These are phyloP conservation scores for Tulasnella sp. DNA, from an alignment of 768 basidiomycete species.

Conservation along the genomic window DNA sequence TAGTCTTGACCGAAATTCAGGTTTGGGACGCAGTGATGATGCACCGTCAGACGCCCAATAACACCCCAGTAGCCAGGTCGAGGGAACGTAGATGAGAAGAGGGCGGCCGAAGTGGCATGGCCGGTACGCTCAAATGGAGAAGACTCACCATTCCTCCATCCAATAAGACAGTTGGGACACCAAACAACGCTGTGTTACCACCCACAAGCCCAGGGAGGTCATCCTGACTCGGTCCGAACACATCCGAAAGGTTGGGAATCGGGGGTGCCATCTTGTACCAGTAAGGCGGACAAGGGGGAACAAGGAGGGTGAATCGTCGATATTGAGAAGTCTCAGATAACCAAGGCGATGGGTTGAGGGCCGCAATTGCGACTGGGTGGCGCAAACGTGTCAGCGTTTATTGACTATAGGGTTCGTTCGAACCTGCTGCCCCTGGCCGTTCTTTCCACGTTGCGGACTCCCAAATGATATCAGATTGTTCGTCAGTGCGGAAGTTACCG, in stretches of 20 bases:
- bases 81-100: constrained; percentile 47
- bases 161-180: constrained; percentile 31
- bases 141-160: constrained; percentile 52
- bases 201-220: background rate
- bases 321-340: constrained; percentile 7
- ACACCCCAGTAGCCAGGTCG: background rate
- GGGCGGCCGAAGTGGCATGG: constrained; percentile 55
- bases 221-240: constrained; percentile 11
- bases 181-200: background rate
- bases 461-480: background rate
- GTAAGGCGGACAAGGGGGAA: background rate
- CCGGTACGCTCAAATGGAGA: constrained; percentile 52
- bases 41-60: background rate
- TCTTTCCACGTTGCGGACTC: constrained; percentile 5
- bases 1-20: background rate
- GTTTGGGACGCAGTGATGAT: background rate
- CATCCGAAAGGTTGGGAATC: background rate
- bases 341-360: background rate
- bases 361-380: background rate
- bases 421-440: background rate
- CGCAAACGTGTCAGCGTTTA: constrained; percentile 1
- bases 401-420: background rate
- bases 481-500: background rate
- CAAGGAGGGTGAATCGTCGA: constrained; percentile 6
- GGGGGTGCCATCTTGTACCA: background rate